Percentiles rank a stretch among this genome's conserved stretches.
Conservation (phyloP, 2,329 filamentous ascomycete genomes). For the Colletotrichum orchidophilum region DNA sequence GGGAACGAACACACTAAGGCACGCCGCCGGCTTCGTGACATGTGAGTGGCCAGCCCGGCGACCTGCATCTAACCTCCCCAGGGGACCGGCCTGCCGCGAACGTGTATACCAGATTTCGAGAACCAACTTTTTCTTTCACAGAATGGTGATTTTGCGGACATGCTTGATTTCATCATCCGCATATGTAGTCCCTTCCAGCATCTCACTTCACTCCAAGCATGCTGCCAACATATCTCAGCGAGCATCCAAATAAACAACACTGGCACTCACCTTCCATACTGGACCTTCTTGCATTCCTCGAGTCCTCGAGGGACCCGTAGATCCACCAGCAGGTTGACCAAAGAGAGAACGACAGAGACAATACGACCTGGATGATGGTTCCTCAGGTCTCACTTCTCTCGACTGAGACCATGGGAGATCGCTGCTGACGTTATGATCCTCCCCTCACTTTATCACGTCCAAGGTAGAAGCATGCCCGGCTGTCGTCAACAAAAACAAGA, state of each 20-base stretch:
- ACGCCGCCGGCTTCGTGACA: constrained; percentile 8
- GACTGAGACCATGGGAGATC: not conserved
- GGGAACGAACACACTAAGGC: not conserved
- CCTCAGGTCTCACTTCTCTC: not conserved
- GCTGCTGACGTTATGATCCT: not conserved
- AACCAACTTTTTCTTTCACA: not conserved
- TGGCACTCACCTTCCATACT: not conserved
- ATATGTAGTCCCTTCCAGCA: not conserved
- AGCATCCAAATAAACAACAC: not conserved
- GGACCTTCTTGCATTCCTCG: too few species aligned
- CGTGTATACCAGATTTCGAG: not conserved
- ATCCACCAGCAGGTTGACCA: not conserved
- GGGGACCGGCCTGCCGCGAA: not conserved
- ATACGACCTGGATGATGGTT: too few species aligned
- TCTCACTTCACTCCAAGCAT: not conserved
- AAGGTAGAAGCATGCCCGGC: not conserved
- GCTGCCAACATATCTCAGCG: not conserved
- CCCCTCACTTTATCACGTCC: not conserved
- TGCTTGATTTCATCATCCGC: not conserved
- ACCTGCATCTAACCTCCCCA: constrained; percentile 9
- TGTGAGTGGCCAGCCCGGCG: constrained; percentile 23
- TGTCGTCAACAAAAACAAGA: not conserved
- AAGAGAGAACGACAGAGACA: not conserved
- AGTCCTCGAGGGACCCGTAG: not conserved
- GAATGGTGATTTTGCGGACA: not conserved